Conservation (phyloP, 345 rosid genomes). For the Draba incana region DNA sequence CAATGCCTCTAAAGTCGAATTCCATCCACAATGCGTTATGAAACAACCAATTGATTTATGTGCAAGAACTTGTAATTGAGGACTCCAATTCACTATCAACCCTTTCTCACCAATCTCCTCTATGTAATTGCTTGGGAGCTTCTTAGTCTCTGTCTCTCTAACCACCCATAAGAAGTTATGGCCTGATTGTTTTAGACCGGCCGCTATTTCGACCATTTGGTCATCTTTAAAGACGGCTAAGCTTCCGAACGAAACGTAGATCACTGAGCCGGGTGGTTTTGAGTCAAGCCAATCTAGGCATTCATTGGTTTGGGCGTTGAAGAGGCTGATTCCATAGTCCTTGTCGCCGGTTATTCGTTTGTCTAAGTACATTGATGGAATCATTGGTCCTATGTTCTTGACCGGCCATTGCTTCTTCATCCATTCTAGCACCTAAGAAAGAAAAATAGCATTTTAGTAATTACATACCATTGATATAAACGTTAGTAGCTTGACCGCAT, state of each 20-base stretch:
- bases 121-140: constrained; percentile 45
- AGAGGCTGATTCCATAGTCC: constrained; percentile 56
- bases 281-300: constrained; percentile 61
- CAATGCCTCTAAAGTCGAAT: constrained; percentile 62
- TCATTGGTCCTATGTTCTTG: constrained; percentile 52
- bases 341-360: constrained; percentile 48
- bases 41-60: constrained; percentile 56
- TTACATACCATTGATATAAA: constrained; percentile 3
- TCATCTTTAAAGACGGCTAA: constrained; percentile 46
- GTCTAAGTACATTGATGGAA: constrained; percentile 63
- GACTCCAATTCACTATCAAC: constrained; percentile 55
- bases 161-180: constrained; percentile 60
- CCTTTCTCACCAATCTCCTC: constrained; percentile 46
- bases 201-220: constrained; percentile 58
- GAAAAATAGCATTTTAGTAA: neutral
- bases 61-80: constrained; percentile 55
- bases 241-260: constrained; percentile 59
- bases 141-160: constrained; percentile 53
- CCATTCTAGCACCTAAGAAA: constrained; percentile 47
- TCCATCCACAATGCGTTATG: constrained; percentile 67
- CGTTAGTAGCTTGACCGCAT: neutral
- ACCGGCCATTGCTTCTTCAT: constrained; percentile 48
- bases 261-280: constrained; percentile 46
- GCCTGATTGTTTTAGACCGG: constrained; percentile 43
- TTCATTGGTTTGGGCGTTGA: constrained; percentile 44